Evolutionary conservation across 2,329 filamentous ascomycete species (phyloP).

Genomic region (Endocalyx cinctus): DNA sequence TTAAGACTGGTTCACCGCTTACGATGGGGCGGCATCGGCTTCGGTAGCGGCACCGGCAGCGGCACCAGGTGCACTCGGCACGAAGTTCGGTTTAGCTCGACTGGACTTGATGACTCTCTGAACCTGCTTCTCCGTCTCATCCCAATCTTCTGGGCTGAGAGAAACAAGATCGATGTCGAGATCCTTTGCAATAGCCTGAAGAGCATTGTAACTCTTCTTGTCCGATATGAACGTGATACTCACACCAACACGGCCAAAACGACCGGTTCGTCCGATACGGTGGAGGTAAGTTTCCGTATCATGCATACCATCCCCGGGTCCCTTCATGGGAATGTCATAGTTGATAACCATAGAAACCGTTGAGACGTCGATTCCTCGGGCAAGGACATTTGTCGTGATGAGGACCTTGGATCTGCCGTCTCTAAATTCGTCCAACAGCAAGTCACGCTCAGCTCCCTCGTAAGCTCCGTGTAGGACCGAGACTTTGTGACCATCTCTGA

Average conservation of each 20-base stretch:
- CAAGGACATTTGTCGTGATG: constrained; percentile 94
- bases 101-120: constrained; percentile 75
- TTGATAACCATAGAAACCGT: constrained; percentile 98
- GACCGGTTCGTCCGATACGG: constrained; percentile 92
- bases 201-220: constrained; percentile 71
- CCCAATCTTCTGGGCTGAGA: constrained; percentile 85
- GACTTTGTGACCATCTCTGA: constrained; percentile 83
- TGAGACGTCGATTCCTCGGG: constrained; percentile 88
- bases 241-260: constrained; percentile 94
- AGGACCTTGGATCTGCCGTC: constrained; percentile 86
- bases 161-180: constrained; percentile 79
- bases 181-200: constrained; percentile 73
- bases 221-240: constrained; percentile 93
- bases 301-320: constrained; percentile 71
- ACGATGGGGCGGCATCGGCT: no score
- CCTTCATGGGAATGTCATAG: constrained; percentile 80
- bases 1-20: no score
- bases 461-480: constrained; percentile 84
- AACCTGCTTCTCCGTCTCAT: constrained; percentile 77
- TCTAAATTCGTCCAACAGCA: constrained; percentile 81
- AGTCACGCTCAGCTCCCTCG: constrained; percentile 78
- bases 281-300: constrained; percentile 96
- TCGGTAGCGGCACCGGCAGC: no score
- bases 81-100: constrained; percentile 52
- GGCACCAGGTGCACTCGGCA: constrained; percentile 36